These are phyloP conservation scores for Fusarium protoensiforme DNA, from an alignment of 2,329 filamentous ascomycete genomes.

Conservation along the genomic window DNA sequence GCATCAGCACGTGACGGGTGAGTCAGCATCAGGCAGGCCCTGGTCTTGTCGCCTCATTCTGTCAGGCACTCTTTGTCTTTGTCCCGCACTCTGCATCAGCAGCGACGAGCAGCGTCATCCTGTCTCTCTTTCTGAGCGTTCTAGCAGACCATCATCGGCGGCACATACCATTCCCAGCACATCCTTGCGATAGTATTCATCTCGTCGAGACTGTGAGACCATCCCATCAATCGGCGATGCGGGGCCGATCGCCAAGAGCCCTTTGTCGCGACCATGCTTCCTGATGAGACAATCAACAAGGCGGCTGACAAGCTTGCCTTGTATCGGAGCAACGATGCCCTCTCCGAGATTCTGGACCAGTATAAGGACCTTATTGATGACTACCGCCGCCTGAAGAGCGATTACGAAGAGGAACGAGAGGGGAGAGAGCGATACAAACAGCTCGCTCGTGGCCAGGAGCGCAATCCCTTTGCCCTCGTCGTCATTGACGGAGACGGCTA, in stretches of 20 bases:
- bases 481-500: slow-evolving; percentile 73
- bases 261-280: slow-evolving; percentile 31
- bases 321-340: slow-evolving; percentile 42
- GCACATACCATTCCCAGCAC: neutral
- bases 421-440: slow-evolving; percentile 66
- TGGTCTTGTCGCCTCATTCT: neutral
- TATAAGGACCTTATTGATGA: slow-evolving; percentile 58
- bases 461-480: slow-evolving; percentile 69
- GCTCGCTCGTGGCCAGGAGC: slow-evolving; percentile 58
- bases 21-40: neutral
- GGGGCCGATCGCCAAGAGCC: slow-evolving; percentile 12
- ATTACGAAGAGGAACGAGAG: slow-evolving; percentile 67
- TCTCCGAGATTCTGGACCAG: slow-evolving; percentile 46
- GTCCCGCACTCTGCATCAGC: slow-evolving; percentile 13
- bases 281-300: slow-evolving; percentile 32
- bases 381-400: slow-evolving; percentile 66
- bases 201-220: neutral
- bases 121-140: neutral
- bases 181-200: neutral
- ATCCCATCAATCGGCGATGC: slow-evolving; percentile 26
- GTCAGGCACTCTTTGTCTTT: neutral
- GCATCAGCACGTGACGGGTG: neutral
- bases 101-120: neutral
- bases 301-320: slow-evolving; percentile 44
- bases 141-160: neutral